Evolutionary conservation across 352 stramenopile species (phyloP).

Genomic region (Pseudoperonospora humuli): DNA sequence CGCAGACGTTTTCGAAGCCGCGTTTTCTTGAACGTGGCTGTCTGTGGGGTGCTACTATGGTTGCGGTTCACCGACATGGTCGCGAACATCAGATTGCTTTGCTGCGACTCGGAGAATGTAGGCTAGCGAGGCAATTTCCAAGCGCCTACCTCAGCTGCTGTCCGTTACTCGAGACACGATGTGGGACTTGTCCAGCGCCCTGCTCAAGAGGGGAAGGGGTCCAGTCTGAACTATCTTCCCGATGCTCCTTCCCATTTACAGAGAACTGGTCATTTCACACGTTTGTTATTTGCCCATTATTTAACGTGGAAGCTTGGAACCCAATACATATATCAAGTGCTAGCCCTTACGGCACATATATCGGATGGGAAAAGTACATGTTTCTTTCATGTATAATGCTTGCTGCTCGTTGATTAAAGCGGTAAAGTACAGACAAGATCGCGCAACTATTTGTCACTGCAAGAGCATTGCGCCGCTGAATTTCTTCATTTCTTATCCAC

Average conservation of each 20-base stretch:
- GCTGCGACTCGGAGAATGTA: constrained; percentile 9
- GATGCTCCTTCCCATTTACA: not conserved
- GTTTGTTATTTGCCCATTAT: not conserved
- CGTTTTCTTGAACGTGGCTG: constrained; percentile 6
- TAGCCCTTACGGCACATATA: too few species aligned
- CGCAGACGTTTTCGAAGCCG: constrained; percentile 23
- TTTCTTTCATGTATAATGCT: too few species aligned
- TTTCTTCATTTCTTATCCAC: too few species aligned
- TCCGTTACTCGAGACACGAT: constrained; percentile 9
- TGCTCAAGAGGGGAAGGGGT: constrained; percentile 19
- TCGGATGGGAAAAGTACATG: too few species aligned
- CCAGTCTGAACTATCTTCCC: constrained; percentile 12
- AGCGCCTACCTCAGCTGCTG: constrained; percentile 20
- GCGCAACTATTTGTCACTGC: too few species aligned
- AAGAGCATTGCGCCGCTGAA: too few species aligned
- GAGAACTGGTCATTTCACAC: not conserved
- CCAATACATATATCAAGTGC: too few species aligned
- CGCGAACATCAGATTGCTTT: constrained; percentile 7
- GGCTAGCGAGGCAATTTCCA: not conserved
- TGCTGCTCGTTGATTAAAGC: too few species aligned
- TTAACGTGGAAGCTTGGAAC: too few species aligned
- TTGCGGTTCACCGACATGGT: constrained; percentile 18
- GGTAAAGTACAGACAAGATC: too few species aligned
- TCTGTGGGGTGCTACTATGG: not conserved
- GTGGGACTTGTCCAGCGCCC: constrained; percentile 12